Conservation (phyloP, 306 rosid species). For the Trifolium subterraneum region DNA sequence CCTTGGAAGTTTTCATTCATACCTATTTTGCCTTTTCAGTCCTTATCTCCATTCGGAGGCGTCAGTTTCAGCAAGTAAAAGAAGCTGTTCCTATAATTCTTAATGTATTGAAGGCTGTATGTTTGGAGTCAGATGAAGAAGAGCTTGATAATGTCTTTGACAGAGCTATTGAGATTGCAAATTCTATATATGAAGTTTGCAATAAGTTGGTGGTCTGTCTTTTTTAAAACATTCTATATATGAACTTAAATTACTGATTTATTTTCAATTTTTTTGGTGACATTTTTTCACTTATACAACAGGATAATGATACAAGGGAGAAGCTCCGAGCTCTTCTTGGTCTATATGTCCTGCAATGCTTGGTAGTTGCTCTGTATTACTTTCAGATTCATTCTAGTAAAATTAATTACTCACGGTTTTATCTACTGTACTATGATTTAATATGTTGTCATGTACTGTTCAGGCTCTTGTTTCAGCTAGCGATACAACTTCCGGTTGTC, state of each 20-base stretch:
- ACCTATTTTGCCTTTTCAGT: conserved; percentile 60
- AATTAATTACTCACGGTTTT: conserved; percentile 21
- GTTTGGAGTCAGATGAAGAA: conserved; percentile 60
- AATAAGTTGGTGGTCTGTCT: conserved; percentile 69
- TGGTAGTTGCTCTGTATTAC: conserved; percentile 53
- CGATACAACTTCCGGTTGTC: conserved; percentile 50
- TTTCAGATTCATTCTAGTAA: not conserved
- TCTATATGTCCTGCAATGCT: conserved; percentile 72
- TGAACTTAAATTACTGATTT: conserved; percentile 37
- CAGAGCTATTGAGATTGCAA: conserved; percentile 67
- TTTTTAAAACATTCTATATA: conserved; percentile 31
- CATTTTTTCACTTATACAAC: conserved; percentile 38
- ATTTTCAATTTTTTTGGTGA: conserved; percentile 32
- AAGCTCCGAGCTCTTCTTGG: conserved; percentile 78
- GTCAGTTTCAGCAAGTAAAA: conserved; percentile 80
- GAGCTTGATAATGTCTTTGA: conserved; percentile 56
- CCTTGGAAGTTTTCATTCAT: conserved; percentile 31
- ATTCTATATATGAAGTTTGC: conserved; percentile 69
- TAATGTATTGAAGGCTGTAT: conserved; percentile 63
- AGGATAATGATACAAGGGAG: conserved; percentile 61
- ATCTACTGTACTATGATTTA: conserved; percentile 16
- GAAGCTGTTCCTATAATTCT: conserved; percentile 70
- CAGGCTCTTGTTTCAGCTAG: conserved; percentile 84
- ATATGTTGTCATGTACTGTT: conserved; percentile 36
- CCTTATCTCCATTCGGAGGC: conserved; percentile 73